Percentiles rank a stretch among this genome's conserved stretches.
phyloP scores from a whole-genome alignment of 768 basidiomycete species.

The Lactifluus echinatus region DNA sequence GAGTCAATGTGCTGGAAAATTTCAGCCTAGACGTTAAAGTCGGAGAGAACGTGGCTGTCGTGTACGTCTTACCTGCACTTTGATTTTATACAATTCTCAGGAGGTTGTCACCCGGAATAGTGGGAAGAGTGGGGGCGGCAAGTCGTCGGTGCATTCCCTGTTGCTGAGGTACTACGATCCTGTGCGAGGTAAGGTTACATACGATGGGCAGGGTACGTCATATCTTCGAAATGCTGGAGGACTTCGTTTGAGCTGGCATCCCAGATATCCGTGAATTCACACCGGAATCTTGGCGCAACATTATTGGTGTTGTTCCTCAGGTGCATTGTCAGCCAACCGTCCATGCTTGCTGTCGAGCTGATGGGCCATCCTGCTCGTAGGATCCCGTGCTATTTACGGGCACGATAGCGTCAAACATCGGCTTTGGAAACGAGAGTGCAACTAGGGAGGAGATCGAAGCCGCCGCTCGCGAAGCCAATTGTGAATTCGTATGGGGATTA shows the following conservation, averaged over 20 bases:
- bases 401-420: slow-evolving; percentile 91
- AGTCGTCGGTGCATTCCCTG: slow-evolving; percentile 84
- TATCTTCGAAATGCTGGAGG: not conserved
- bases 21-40: slow-evolving; percentile 73
- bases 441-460: slow-evolving; percentile 79
- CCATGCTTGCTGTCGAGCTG: not conserved
- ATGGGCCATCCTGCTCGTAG: slow-evolving; percentile 19
- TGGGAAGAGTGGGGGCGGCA: slow-evolving; percentile 89
- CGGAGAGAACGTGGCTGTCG: slow-evolving; percentile 85
- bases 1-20: slow-evolving; percentile 71
- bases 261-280: slow-evolving; percentile 83
- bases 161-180: slow-evolving; percentile 88
- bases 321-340: slow-evolving; percentile 21
- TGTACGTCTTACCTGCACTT: slow-evolving; percentile 47
- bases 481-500: slow-evolving; percentile 93
- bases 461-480: slow-evolving; percentile 87
- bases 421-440: slow-evolving; percentile 70
- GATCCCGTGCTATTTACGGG: slow-evolving; percentile 88
- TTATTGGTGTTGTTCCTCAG: slow-evolving; percentile 93
- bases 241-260: slow-evolving; percentile 1
- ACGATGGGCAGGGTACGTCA: slow-evolving; percentile 69
- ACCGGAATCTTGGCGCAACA: slow-evolving; percentile 74
- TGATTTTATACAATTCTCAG: not conserved
- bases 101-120: slow-evolving; percentile 31
- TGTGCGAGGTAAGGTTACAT: slow-evolving; percentile 70